Base-by-base conservation (phyloP, 768 basidiomycete genomes). In the Chalciporus chontae region DNA sequence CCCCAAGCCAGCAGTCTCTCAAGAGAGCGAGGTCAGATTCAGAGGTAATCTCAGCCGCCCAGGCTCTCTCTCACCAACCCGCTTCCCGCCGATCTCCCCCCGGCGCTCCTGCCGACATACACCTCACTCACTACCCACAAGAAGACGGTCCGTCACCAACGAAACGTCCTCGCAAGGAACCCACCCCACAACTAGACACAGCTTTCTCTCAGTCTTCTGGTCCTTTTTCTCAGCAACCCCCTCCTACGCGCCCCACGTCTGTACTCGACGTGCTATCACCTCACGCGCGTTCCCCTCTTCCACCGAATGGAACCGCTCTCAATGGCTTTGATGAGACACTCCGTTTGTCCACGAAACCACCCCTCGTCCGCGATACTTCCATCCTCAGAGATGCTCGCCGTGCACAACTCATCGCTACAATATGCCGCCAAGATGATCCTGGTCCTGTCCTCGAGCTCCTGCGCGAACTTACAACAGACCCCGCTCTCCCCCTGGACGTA, bases 371-470 rank as follows among this genome's bases (percentile, higher is more conserved):
- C 14, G 85, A 89, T 56, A 74, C 75, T 1, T 71, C 74, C 8
- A 73, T 77, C 26, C 57, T 75, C 4, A 73, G 72, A 40, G 78
- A 79, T 56, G 71, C 75, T 23, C 77, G 85, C 39, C 76, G 84
- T 23, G 72, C 78, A 11, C 80, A 83, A 14, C 72, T 90, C 40
- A 71, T 89, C 27, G 77, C 83, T 15, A 73, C 80, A 19, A 82
- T 92, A 51, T 84, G 78, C 56, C 78, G 83, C 58, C 77, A 77
- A 37, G 89, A 91, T 53, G 86, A 91, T 54, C 79, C 87, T 0
- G 61, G 58, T 15, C 65, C 76, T 5, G 75, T 91, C 5, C 65
- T 91, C 3, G 79, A 85, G 42, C 70, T 84, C 23, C 68, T 91
- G 18, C 84, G 84, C 39, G 84, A 84, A 64, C 74, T 85, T 18